These are phyloP conservation scores for Cotoneaster glaucophyllus DNA, from an alignment of 306 rosid species.

Conservation along the genomic window DNA sequence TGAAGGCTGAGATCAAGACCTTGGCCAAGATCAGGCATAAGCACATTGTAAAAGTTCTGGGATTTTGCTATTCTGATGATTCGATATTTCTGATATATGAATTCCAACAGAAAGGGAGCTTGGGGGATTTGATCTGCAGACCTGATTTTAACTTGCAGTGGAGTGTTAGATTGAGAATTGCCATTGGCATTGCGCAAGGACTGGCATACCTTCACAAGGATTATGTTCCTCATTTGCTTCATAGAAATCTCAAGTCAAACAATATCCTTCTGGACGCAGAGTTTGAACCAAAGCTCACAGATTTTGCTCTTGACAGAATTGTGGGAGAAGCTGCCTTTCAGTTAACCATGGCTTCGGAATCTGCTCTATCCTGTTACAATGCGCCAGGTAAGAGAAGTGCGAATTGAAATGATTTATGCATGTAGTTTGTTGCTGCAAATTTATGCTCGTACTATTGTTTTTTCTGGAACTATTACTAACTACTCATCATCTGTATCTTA, in stretches of 20 bases:
- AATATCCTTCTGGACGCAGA: constrained; percentile 74
- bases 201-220: constrained; percentile 88
- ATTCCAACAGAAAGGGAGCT: constrained; percentile 68
- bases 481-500: not conserved
- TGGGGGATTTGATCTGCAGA: constrained; percentile 64
- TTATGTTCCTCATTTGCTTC: constrained; percentile 81
- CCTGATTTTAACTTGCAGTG: constrained; percentile 54
- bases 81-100: constrained; percentile 75
- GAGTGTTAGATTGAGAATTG: constrained; percentile 67
- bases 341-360: constrained; percentile 65
- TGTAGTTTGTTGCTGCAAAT: not conserved
- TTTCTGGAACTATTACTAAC: not conserved
- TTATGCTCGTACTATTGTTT: not conserved
- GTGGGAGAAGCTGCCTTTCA: constrained; percentile 82
- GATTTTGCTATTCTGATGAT: constrained; percentile 84
- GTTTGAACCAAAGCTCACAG: constrained; percentile 81
- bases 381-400: constrained; percentile 66
- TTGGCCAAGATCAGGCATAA: constrained; percentile 91
- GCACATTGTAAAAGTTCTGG: constrained; percentile 72
- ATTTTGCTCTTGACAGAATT: constrained; percentile 73
- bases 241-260: constrained; percentile 76
- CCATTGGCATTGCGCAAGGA: constrained; percentile 86
- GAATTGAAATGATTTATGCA: not conserved
- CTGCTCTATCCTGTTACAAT: constrained; percentile 69
- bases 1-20: constrained; percentile 81